Conservation (phyloP, 2,329 filamentous ascomycete genomes). For the Colletotrichum sp. region DNA sequence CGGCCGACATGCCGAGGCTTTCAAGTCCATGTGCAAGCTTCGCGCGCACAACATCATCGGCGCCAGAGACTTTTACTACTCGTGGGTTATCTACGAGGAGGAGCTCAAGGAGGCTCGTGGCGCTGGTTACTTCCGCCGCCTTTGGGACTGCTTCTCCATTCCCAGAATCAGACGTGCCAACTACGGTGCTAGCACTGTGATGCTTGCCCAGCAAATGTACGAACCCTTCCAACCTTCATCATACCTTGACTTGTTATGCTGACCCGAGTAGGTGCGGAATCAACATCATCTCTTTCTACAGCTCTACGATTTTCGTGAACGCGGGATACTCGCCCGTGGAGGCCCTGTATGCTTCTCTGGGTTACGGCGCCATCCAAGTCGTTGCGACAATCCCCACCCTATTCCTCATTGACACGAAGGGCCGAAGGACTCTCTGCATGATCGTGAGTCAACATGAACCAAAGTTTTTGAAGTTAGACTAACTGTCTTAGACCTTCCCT, state of each 20-base stretch:
- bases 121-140: conserved; percentile 33
- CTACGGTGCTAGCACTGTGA: conserved; percentile 77
- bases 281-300: conserved; percentile 81
- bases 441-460: not conserved
- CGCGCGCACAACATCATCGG: conserved; percentile 30
- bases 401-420: conserved; percentile 61
- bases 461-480: not conserved
- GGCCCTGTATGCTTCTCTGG: conserved; percentile 54
- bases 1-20: conserved; percentile 61
- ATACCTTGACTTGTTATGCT: not conserved
- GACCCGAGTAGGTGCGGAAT: conserved; percentile 40
- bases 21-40: conserved; percentile 54
- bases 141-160: conserved; percentile 68
- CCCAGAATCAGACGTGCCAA: conserved; percentile 74
- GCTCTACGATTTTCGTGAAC: conserved; percentile 65
- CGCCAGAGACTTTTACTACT: conserved; percentile 50
- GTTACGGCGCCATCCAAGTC: conserved; percentile 54
- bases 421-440: not conserved
- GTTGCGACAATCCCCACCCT: conserved; percentile 50
- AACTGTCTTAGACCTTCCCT: conserved; percentile 58
- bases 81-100: conserved; percentile 39
- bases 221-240: not conserved
- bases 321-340: conserved; percentile 60
- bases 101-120: conserved; percentile 32
- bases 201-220: conserved; percentile 79